phyloP scores from a whole-genome alignment of 106 monocot genomes.

The Dendrobium nobile region DNA sequence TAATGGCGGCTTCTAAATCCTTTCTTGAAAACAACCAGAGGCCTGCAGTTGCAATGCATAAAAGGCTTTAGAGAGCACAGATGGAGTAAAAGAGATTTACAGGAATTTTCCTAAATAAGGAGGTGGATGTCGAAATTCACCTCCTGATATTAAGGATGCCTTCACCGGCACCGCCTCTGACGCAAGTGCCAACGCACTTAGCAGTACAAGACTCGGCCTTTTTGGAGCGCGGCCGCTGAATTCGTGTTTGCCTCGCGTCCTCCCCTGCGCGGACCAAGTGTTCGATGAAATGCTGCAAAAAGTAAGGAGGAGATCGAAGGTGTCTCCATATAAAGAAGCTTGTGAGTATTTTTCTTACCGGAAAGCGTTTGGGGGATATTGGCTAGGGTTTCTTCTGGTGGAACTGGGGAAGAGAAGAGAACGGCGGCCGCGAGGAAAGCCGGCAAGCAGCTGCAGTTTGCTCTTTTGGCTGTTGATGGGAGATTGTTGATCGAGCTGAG shows the following conservation, averaged over 20 bases:
- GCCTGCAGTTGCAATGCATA: slow-evolving; percentile 31
- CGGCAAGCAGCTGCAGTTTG: slow-evolving; percentile 13
- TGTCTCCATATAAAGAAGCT: background rate
- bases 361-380: slow-evolving; percentile 81
- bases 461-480: background rate
- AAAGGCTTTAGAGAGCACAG: background rate
- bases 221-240: slow-evolving; percentile 75
- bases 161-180: slow-evolving; percentile 79
- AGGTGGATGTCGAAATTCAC: slow-evolving; percentile 15
- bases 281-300: background rate
- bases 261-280: slow-evolving; percentile 20
- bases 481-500: background rate
- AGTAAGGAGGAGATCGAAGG: background rate
- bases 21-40: slow-evolving; percentile 90
- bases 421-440: slow-evolving; percentile 50
- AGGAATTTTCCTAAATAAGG: too few species aligned
- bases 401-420: slow-evolving; percentile 31
- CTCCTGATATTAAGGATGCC: slow-evolving; percentile 79
- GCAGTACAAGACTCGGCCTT: slow-evolving; percentile 66
- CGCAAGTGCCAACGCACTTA: slow-evolving; percentile 86
- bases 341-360: slow-evolving; percentile 19
- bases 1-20: slow-evolving; percentile 83
- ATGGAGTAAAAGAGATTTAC: background rate
- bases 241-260: slow-evolving; percentile 39
- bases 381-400: slow-evolving; percentile 36